A percentile compares a stretch with the other conserved stretches of the same genome.
Conservation (phyloP, 202 grass and related monocot genomes). For the Eragrostis tef region DNA sequence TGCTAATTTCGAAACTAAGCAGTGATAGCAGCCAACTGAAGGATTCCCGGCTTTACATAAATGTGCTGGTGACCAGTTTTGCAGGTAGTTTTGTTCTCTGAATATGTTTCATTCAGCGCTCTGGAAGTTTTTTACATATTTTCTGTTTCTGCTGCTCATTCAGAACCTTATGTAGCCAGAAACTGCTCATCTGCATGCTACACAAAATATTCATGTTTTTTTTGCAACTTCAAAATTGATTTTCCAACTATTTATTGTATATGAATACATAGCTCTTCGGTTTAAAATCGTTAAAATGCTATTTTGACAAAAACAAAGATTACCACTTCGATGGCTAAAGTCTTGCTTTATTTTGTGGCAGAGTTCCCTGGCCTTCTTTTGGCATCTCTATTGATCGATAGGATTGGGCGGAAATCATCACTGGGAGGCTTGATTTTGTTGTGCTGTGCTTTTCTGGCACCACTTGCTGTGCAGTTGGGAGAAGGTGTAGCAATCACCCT, state of each 20-base stretch:
- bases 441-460: slow-evolving; percentile 49
- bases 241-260: too few species aligned
- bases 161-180: background rate
- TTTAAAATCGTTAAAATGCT: too few species aligned
- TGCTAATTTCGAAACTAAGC: slow-evolving; percentile 55
- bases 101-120: background rate
- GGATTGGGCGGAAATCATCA: slow-evolving; percentile 54
- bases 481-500: slow-evolving; percentile 46
- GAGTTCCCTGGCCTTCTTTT: slow-evolving; percentile 55
- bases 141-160: background rate
- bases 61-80: slow-evolving; percentile 62
- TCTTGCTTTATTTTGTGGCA: background rate
- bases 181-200: too few species aligned
- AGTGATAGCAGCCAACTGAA: slow-evolving; percentile 15
- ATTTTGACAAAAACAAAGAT: too few species aligned
- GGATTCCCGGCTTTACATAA: slow-evolving; percentile 51
- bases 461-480: slow-evolving; percentile 41
- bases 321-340: too few species aligned
- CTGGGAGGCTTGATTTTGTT: slow-evolving; percentile 46
- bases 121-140: background rate
- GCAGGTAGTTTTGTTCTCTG: slow-evolving; percentile 46
- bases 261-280: too few species aligned
- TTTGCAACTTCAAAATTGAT: too few species aligned
- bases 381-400: slow-evolving; percentile 48
- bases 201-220: background rate